Evolutionary conservation across 371 early-diverging fungal genomes (phyloP).

Genomic region (Lichtheimia ramosa): DNA sequence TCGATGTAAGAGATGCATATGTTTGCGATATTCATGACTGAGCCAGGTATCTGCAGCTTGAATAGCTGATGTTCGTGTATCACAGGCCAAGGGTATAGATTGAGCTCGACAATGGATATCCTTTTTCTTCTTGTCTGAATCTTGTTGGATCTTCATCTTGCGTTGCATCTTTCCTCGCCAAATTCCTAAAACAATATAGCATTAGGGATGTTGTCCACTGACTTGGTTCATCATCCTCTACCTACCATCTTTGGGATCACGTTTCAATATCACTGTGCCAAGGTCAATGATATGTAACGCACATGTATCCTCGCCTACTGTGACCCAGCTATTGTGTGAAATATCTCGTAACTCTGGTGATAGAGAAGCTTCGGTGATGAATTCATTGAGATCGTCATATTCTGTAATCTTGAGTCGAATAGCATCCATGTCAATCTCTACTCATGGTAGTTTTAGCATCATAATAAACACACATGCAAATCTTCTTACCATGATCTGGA

Average conservation of each 20-base stretch:
- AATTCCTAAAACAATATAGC: background rate
- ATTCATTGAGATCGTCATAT: conserved; percentile 52
- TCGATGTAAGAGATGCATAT: conserved; percentile 10
- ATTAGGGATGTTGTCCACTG: background rate
- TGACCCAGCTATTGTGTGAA: conserved; percentile 50
- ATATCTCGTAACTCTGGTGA: conserved; percentile 23
- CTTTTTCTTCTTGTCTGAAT: background rate
- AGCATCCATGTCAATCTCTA: background rate
- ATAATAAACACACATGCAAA: background rate
- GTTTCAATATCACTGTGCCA: conserved; percentile 25
- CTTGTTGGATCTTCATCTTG: too few species aligned
- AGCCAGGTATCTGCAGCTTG: conserved; percentile 69
- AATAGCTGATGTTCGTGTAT: conserved; percentile 49
- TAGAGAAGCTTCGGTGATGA: conserved; percentile 42
- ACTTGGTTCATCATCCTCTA: background rate
- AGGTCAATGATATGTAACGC: conserved; percentile 28
- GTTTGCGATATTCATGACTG: conserved; percentile 12
- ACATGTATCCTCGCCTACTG: conserved; percentile 41
- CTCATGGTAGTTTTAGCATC: background rate
- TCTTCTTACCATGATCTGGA: background rate
- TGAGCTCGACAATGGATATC: background rate
- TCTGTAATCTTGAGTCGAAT: conserved; percentile 41
- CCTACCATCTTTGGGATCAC: conserved; percentile 11
- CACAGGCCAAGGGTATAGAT: conserved; percentile 33
- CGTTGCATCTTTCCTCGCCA: background rate